Evolutionary conservation across 208 protist genomes (phyloP).

Genomic region (Crithidia bombi): DNA sequence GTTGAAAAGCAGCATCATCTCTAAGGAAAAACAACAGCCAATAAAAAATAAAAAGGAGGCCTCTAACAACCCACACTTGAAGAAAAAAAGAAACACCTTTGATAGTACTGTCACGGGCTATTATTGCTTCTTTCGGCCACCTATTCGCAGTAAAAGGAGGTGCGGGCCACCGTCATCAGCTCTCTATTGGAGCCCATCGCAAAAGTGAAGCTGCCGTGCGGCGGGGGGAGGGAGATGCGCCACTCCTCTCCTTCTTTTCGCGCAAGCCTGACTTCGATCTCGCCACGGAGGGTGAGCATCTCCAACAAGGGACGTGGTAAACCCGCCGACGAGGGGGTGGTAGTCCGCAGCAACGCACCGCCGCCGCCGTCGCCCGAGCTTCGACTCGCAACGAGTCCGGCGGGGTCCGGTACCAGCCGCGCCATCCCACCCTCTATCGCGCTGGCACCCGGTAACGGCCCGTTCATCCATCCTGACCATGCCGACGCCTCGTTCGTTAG

Average conservation of each 20-base stretch:
- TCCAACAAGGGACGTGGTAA: conserved; percentile 21
- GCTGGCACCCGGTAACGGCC: not conserved
- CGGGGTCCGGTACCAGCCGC: not conserved
- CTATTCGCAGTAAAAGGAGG: conserved; percentile 25
- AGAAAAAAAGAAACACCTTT: not conserved
- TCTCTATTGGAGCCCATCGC: conserved; percentile 25
- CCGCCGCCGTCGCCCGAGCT: not conserved
- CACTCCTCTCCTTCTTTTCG: conserved; percentile 27
- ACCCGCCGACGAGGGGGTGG: not conserved
- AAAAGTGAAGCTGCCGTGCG: conserved; percentile 26
- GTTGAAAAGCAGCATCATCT: too few relatives aligned
- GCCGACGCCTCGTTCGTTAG: not conserved
- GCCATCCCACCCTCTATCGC: not conserved
- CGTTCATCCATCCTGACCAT: not conserved
- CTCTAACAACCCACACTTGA: too few relatives aligned
- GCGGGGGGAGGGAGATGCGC: conserved; percentile 23
- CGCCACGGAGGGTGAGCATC: conserved; percentile 26
- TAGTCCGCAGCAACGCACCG: not conserved
- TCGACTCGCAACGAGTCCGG: conserved; percentile 4
- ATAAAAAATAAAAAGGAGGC: too few relatives aligned
- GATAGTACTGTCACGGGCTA: not conserved
- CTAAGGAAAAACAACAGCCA: too few relatives aligned
- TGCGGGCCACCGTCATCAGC: conserved; percentile 21
- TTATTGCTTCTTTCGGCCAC: not conserved
- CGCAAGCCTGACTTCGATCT: conserved; percentile 26